A percentile compares a stretch with the other conserved stretches of the same genome.
These are phyloP conservation scores for Leccinum broughii DNA, from an alignment of 768 basidiomycete species.

Conservation along the genomic window DNA sequence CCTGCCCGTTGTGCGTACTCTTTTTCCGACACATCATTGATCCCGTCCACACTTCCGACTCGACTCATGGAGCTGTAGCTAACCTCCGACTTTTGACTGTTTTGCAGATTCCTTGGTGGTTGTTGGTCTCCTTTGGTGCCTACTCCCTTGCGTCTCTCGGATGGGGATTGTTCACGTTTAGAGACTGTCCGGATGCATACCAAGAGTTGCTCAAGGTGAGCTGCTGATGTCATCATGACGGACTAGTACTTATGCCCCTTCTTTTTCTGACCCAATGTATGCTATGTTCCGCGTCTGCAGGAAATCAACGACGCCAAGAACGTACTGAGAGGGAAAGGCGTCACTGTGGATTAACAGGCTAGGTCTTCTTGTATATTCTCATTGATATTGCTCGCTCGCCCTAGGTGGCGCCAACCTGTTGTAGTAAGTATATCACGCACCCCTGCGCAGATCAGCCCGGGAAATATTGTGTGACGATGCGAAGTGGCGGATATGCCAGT, in stretches of 20 bases:
- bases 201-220: slow-evolving; percentile 59
- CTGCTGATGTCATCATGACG: neutral
- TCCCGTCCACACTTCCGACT: neutral
- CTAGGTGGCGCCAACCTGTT: neutral
- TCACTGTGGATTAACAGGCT: slow-evolving; percentile 52
- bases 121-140: slow-evolving; percentile 76
- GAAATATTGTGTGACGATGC: neutral
- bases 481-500: neutral
- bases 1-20: slow-evolving; percentile 17
- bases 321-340: slow-evolving; percentile 58
- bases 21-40: neutral
- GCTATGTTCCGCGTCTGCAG: slow-evolving; percentile 32
- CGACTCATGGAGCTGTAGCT: neutral
- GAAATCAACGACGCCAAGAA: slow-evolving; percentile 61
- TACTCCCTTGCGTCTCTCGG: slow-evolving; percentile 79
- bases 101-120: slow-evolving; percentile 76
- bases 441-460: neutral
- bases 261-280: neutral
- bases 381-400: neutral
- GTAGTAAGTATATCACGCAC: neutral
- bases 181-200: slow-evolving; percentile 81
- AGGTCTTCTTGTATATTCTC: neutral
- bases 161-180: slow-evolving; percentile 69
- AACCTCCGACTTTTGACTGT: neutral
- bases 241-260: neutral